Evolutionary conservation across 306 rosid genomes (phyloP).

Genomic region (Malus fusca): DNA sequence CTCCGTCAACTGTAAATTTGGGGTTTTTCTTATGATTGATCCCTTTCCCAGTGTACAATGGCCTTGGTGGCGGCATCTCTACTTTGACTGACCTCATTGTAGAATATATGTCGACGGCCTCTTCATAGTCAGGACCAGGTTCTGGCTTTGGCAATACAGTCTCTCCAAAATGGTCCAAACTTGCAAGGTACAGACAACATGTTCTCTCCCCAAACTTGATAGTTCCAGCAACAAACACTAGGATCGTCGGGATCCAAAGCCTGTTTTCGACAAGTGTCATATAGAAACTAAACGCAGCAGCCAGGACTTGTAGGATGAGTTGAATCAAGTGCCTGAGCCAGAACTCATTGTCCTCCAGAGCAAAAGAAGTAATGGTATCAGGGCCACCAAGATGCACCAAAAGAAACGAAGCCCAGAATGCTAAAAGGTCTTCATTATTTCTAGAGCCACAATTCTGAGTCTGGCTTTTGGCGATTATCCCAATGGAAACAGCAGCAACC

Average conservation of each 20-base stretch:
- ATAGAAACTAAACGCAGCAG: conserved; percentile 7
- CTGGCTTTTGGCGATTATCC: conserved; percentile 12
- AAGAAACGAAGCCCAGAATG: conserved; percentile 30
- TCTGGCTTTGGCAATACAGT: conserved; percentile 5
- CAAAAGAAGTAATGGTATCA: conserved; percentile 25
- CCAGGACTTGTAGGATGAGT: conserved; percentile 9
- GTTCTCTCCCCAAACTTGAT: conserved; percentile 25
- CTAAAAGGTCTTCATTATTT: neutral
- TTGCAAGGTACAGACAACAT: conserved; percentile 19
- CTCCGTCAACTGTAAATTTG: neutral
- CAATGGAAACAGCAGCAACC: conserved; percentile 23
- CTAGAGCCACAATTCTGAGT: neutral
- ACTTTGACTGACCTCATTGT: neutral
- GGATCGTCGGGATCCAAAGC: neutral
- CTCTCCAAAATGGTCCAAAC: conserved; percentile 18
- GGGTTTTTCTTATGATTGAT: neutral
- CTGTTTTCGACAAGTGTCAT: conserved; percentile 1
- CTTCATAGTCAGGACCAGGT: conserved; percentile 23
- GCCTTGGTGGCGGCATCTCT: neutral
- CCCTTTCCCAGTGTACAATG: neutral
- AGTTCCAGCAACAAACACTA: conserved; percentile 17
- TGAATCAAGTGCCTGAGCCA: conserved; percentile 24
- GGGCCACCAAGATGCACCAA: conserved; percentile 33
- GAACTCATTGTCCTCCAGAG: conserved; percentile 30
- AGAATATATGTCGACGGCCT: neutral